phyloP scores from a whole-genome alignment of 2,329 filamentous ascomycete genomes.

The Calonectria pseudoturangicola region DNA sequence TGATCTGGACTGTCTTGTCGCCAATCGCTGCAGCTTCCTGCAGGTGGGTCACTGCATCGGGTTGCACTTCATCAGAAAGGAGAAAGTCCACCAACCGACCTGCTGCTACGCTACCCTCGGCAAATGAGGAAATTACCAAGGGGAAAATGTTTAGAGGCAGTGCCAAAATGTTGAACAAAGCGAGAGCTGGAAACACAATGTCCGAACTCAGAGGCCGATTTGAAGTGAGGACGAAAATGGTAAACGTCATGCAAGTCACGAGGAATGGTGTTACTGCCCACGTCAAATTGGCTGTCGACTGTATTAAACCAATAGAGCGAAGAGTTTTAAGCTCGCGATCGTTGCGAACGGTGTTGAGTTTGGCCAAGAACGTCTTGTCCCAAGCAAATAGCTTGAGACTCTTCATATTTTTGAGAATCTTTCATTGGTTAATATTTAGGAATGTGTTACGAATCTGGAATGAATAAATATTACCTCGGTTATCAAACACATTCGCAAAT shows the following conservation, averaged over 20 bases:
- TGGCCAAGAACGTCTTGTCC: conserved; percentile 5
- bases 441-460: neutral
- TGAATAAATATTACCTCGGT: neutral
- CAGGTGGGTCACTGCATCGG: neutral
- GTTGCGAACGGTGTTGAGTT: conserved; percentile 12
- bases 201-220: conserved; percentile 17
- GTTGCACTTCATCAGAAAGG: conserved; percentile 11
- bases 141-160: conserved; percentile 14
- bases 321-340: conserved; percentile 22
- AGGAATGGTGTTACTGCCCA: conserved; percentile 18
- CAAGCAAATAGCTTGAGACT: conserved; percentile 25
- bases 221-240: conserved; percentile 12
- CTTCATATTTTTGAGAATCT: conserved; percentile 23
- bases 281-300: conserved; percentile 9
- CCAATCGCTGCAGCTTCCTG: neutral
- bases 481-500: conserved; percentile 15
- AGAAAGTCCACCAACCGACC: conserved; percentile 4
- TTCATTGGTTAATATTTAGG: neutral
- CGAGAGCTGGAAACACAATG: conserved; percentile 24
- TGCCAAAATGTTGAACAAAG: conserved; percentile 20
- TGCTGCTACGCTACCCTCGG: conserved; percentile 14
- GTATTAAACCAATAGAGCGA: conserved; percentile 7
- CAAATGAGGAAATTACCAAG: conserved; percentile 1
- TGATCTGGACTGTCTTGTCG: neutral
- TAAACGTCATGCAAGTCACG: conserved; percentile 18